phyloP scores from a whole-genome alignment of 768 basidiomycete genomes.

The Tephrocybe sp. region DNA sequence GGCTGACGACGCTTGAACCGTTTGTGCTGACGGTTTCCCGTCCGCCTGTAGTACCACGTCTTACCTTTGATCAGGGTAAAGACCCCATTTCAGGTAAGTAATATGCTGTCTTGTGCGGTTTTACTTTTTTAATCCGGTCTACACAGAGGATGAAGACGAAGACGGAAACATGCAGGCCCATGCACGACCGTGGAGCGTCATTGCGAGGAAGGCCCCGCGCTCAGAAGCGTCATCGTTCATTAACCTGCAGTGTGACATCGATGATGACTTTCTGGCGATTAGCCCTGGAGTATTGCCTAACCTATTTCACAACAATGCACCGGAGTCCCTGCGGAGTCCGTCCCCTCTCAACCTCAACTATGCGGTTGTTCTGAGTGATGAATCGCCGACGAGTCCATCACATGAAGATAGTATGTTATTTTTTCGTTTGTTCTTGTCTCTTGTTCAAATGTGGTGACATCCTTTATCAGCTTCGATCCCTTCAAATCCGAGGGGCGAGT shows the following conservation, averaged over 20 bases:
- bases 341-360: constrained; percentile 10
- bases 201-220: constrained; percentile 33
- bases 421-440: not conserved
- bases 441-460: not conserved
- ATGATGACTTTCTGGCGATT: constrained; percentile 26
- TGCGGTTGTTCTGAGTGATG: constrained; percentile 1
- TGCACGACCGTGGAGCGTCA: constrained; percentile 36
- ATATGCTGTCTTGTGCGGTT: not conserved
- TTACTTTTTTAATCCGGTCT: not conserved
- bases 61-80: constrained; percentile 14
- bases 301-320: constrained; percentile 21
- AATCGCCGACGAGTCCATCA: constrained; percentile 8
- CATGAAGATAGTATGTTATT: constrained; percentile 9
- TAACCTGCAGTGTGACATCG: constrained; percentile 21
- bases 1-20: constrained; percentile 23
- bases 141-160: constrained; percentile 20
- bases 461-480: not conserved
- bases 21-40: constrained; percentile 25
- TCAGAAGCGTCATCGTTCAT: constrained; percentile 36
- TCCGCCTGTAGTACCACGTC: constrained; percentile 17
- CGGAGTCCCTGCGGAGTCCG: constrained; percentile 9
- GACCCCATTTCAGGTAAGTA: constrained; percentile 16
- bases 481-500: constrained; percentile 11
- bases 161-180: constrained; percentile 20
- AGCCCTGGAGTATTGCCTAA: constrained; percentile 36